Evolutionary conservation across 2,329 filamentous ascomycete genomes (phyloP), one percentile per base, ranked within the genome.

Genomic region (Diaporthe sp.): DNA sequence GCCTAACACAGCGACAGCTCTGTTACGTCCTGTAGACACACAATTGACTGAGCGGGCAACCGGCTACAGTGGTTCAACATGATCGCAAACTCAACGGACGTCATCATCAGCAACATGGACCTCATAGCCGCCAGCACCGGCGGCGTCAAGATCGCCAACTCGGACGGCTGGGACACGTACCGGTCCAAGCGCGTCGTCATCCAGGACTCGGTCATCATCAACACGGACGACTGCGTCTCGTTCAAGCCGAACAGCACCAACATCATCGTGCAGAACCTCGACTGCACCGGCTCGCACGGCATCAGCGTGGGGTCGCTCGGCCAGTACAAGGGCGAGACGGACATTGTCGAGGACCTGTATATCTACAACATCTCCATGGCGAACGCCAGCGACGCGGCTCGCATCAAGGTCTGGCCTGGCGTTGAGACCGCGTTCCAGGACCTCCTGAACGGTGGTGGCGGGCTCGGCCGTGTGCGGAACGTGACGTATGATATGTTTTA

Each of bases 391-490:
- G 88, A 92, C 76, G 89, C 89, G 58, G 91, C 90, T 0, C 88
- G 91, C 72, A 92, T 92, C 83, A 92, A 92, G 82, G 90, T 91
- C 77, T 93, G 89, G 89, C 89, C 89, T 0, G 89, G 88, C 74
- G 80, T 75, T 10, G 63, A 75, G 30, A 75, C 69, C 22, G 58
- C 51, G 22, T 56, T 70, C 19, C 56, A 55, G 25, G 59, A 72
- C 5, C 71, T 73, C 3, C 50, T 75, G 8, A 59, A 73, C 13
- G 73, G 73, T 7, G 73, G 73, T 15, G 73, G 73, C 10, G 73
- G 73, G 2, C 63, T 72, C 3, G 73, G 73, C 9, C 73, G 73
- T 30, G 73, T 75, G n/a, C 55, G 47, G 35, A 75, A 75, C 25
- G 71, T 75, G 9, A 92, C 90, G 12, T 92, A 91, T 81, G 87